These are phyloP conservation scores for Veloboletus limbatus DNA, from an alignment of 1,284 basidiomycete species.

Conservation along the genomic window DNA sequence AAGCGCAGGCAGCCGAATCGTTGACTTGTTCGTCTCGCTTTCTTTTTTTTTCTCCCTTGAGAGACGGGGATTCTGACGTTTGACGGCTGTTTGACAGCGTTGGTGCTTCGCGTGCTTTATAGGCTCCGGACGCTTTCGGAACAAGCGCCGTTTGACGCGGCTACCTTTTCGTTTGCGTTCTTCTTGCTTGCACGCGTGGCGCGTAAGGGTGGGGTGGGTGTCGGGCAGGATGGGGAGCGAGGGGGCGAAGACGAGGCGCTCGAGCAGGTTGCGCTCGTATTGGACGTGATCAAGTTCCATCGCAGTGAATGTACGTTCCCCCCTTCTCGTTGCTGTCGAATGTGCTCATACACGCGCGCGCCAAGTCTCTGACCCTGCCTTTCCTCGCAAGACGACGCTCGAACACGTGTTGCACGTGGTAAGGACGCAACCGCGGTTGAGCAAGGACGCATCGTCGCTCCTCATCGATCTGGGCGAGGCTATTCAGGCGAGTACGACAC, in stretches of 20 bases:
- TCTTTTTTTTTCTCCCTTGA: not conserved
- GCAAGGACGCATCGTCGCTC: constrained; percentile 83
- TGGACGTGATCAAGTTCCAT: constrained; percentile 89
- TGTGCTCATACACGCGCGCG: not conserved
- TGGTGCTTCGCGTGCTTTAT: constrained; percentile 86
- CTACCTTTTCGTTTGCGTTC: constrained; percentile 81
- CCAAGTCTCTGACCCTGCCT: constrained; percentile 67
- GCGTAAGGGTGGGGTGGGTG: constrained; percentile 61
- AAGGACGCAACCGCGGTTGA: constrained; percentile 75
- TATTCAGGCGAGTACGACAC: constrained; percentile 64
- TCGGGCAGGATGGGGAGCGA: constrained; percentile 28
- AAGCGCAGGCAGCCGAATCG: constrained; percentile 70
- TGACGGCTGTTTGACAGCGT: constrained; percentile 40
- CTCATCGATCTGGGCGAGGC: constrained; percentile 85
- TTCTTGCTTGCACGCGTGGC: constrained; percentile 79
- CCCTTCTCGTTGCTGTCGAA: not conserved
- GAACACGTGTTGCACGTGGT: constrained; percentile 76
- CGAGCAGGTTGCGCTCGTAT: constrained; percentile 84
- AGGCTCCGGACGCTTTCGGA: constrained; percentile 83
- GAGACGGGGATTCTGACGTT: too few species aligned
- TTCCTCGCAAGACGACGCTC: constrained; percentile 73
- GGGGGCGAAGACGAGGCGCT: constrained; percentile 72
- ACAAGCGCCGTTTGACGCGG: constrained; percentile 78
- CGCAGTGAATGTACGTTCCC: constrained; percentile 70
- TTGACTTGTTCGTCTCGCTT: constrained; percentile 54